phyloP scores from a whole-genome alignment of 2,329 filamentous ascomycete species.

The Aspergillus sp. region DNA sequence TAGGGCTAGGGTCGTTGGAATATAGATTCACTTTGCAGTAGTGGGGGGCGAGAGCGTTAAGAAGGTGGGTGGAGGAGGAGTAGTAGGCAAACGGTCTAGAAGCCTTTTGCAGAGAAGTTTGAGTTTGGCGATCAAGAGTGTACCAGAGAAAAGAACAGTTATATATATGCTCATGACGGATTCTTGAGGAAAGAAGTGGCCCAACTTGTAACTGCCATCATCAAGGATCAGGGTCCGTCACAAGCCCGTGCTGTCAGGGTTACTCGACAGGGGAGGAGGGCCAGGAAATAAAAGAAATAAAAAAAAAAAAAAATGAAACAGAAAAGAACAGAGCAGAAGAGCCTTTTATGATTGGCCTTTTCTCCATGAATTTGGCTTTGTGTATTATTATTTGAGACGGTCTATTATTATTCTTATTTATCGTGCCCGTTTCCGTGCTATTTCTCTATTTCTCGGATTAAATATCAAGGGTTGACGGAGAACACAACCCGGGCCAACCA shows the following conservation, averaged over 20 bases:
- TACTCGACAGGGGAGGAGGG: constrained; percentile 15
- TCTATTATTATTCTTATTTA: constrained; percentile 6
- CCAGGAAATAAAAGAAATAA: no score
- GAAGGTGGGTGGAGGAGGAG: not conserved
- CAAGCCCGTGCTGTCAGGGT: constrained; percentile 22
- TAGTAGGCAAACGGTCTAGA: not conserved
- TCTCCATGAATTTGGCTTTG: not conserved
- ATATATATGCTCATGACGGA: constrained; percentile 21
- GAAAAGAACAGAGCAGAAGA: not conserved
- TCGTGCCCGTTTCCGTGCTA: not conserved
- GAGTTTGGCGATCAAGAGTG: not conserved
- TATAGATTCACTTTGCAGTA: not conserved
- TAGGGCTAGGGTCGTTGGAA: not conserved
- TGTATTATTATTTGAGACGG: constrained; percentile 2
- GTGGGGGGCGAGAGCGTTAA: not conserved
- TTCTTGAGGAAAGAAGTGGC: constrained; percentile 15
- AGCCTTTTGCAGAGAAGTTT: not conserved
- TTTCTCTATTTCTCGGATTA: constrained; percentile 1
- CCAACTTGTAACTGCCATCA: constrained; percentile 16
- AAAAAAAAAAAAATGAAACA: no score
- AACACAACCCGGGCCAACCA: constrained; percentile 7
- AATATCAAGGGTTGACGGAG: constrained; percentile 10
- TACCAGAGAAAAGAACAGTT: constrained; percentile 11
- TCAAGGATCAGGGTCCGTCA: constrained; percentile 22
- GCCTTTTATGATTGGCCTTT: constrained; percentile 4